Conservation (phyloP, 306 rosid genomes). For the Delonix regia region DNA sequence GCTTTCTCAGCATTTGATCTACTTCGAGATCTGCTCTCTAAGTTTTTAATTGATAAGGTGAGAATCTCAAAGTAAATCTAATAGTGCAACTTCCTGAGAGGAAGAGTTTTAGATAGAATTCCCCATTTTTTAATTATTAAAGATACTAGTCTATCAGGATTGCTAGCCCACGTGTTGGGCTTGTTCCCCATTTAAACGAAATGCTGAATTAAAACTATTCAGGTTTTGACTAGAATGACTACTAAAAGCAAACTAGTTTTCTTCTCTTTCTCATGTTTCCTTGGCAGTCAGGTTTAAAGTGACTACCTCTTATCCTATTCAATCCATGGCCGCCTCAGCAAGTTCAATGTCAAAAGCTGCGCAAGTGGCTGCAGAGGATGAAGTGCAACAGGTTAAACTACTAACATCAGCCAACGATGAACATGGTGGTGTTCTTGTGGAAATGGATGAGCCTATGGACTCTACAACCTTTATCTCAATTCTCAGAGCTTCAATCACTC, state of each 20-base stretch:
- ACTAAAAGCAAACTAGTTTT: not conserved
- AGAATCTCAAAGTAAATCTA: not conserved
- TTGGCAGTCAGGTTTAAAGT: constrained; percentile 35
- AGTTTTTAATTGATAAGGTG: not conserved
- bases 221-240: not conserved
- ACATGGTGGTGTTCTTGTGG: constrained; percentile 74
- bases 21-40: not conserved
- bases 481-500: constrained; percentile 68
- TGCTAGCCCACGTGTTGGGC: constrained; percentile 13
- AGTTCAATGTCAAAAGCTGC: constrained; percentile 31
- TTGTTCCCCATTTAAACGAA: not conserved
- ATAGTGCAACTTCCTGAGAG: not conserved
- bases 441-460: constrained; percentile 60
- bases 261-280: not conserved
- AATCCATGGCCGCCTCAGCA: constrained; percentile 35
- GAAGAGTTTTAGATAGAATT: not conserved
- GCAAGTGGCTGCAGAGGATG: constrained; percentile 39
- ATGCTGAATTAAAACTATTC: constrained; percentile 1
- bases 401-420: constrained; percentile 62
- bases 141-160: not conserved
- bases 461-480: constrained; percentile 47
- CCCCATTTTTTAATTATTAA: not conserved
- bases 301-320: constrained; percentile 7
- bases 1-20: not conserved
- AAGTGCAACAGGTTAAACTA: constrained; percentile 46